A percentile compares a stretch with the other conserved stretches of the same genome.
Evolutionary conservation across 352 stramenopile species (phyloP).

Genomic region (Albugo candida): DNA sequence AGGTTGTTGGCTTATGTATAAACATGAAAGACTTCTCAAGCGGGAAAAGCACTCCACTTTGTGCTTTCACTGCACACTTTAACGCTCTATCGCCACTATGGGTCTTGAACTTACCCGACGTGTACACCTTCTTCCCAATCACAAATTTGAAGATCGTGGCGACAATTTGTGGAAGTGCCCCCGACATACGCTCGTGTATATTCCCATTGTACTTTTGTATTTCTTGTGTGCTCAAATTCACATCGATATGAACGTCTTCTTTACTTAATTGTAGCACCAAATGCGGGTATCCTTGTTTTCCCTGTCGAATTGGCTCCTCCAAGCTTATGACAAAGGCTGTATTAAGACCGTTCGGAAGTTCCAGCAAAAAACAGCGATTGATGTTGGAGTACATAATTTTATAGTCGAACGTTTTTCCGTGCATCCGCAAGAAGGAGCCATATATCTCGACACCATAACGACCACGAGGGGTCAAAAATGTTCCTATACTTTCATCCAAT

Average conservation of each 20-base stretch:
- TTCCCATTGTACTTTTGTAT: slow-evolving; percentile 95
- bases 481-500: slow-evolving; percentile 91
- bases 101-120: slow-evolving; percentile 80
- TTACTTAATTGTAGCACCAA: slow-evolving; percentile 92
- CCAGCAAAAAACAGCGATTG: slow-evolving; percentile 94
- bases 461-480: slow-evolving; percentile 95
- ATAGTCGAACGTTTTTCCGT: slow-evolving; percentile 97
- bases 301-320: slow-evolving; percentile 96
- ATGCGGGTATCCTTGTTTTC: slow-evolving; percentile 96
- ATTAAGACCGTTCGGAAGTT: slow-evolving; percentile 92
- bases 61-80: slow-evolving; percentile 86
- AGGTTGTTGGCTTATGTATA: slow-evolving; percentile 97
- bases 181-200: slow-evolving; percentile 90
- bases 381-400: slow-evolving; percentile 99
- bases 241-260: slow-evolving; percentile 68
- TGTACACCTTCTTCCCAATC: slow-evolving; percentile 95
- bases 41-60: slow-evolving; percentile 94
- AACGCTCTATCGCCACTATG: slow-evolving; percentile 73
- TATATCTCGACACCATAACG: slow-evolving; percentile 98
- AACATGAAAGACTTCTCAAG: slow-evolving; percentile 99
- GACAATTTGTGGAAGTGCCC: slow-evolving; percentile 93
- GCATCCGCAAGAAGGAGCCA: slow-evolving; percentile 92
- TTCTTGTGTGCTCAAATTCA: slow-evolving; percentile 94
- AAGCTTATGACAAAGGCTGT: slow-evolving; percentile 98
- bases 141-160: slow-evolving; percentile 97